Base-by-base conservation (phyloP, 176 grass and related monocot species). In the Ananas comosus region DNA sequence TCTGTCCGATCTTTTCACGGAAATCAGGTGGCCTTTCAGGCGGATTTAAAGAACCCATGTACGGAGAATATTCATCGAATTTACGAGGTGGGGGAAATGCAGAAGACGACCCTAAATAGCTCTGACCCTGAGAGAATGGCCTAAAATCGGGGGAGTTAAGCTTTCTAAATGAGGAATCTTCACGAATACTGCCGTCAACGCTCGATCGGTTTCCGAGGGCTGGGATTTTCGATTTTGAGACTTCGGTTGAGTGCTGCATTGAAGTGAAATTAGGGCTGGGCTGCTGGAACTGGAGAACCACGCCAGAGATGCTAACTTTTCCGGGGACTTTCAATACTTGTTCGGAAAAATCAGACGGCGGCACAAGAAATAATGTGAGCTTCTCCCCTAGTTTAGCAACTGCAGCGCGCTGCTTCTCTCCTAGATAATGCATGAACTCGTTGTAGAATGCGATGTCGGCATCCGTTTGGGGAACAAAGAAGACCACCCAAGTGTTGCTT, bases 361-460 rank as follows among this genome's bases (percentile, higher is more conserved):
- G 89, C 53, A 93, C 89, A 80, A 99, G 84, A 84, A 99, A 99
- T 68, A 99, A 85, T 59, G 89, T 88, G 64, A 81, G 78, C 66
- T 75, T 84, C 73, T 93, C 94, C 72, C 81, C 90, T 70, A 99
- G 83, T 76, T 99, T 93, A 76, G 84, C 85, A 73, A 99, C 94
- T 42, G 94, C 94, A 65, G 88, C 84, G 52, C 87, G 89, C 76
- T 91, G 94, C 70, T 99, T 99, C 65, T 99, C 94, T 77, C 81
- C 86, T 48, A 93, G 82, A 71, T 93, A 93, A 69, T 90, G 91
- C 94, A 99, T 99, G 72, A 99, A 99, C 51, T 99, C 94, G 81
- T 93, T 99, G 74, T 93, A 99, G 29, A 85, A 86, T 72, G 54
- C 21, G 71, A 99, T 93, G 72, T 99, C 85, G 10, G 75, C 67